phyloP scores from a whole-genome alignment of 768 basidiomycete species.

The Rickenella mellea region DNA sequence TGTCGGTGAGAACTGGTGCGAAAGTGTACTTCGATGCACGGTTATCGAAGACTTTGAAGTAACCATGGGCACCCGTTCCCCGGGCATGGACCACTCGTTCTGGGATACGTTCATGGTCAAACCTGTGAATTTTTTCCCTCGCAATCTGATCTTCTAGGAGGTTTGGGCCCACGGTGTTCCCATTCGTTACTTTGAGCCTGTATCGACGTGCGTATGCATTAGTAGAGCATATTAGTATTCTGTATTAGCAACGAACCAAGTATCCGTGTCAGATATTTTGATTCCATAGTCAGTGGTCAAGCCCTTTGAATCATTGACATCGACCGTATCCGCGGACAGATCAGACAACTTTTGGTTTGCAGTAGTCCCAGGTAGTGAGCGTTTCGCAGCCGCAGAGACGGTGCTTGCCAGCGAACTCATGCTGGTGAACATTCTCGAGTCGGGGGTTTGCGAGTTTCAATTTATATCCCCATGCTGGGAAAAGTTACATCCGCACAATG shows the following conservation, averaged over 20 bases:
- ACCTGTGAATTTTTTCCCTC: conserved; percentile 68
- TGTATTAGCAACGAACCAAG: conserved; percentile 35
- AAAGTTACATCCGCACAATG: too few relatives aligned
- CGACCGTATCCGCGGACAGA: not conserved
- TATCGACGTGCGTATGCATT: conserved; percentile 1
- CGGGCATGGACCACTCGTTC: conserved; percentile 48
- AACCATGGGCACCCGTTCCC: conserved; percentile 73
- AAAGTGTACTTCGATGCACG: conserved; percentile 61
- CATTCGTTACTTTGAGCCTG: conserved; percentile 48
- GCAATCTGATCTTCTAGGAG: conserved; percentile 72
- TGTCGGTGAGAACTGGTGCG: conserved; percentile 64
- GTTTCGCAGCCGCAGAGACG: not conserved
- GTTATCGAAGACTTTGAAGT: conserved; percentile 67
- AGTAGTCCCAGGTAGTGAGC: not conserved
- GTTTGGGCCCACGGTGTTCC: conserved; percentile 48
- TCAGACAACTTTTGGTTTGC: not conserved
- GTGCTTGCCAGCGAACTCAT: too few relatives aligned
- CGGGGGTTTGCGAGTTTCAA: too few relatives aligned
- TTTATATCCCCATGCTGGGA: too few relatives aligned
- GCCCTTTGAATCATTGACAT: conserved; percentile 1
- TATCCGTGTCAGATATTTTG: conserved; percentile 51
- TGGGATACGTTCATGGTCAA: conserved; percentile 86
- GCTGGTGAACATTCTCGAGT: too few relatives aligned
- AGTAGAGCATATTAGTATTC: conserved; percentile 2
- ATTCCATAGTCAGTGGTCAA: conserved; percentile 59